Base-by-base conservation (phyloP, 495 filamentous ascomycete species). In the Trichoderma erinaceum region DNA sequence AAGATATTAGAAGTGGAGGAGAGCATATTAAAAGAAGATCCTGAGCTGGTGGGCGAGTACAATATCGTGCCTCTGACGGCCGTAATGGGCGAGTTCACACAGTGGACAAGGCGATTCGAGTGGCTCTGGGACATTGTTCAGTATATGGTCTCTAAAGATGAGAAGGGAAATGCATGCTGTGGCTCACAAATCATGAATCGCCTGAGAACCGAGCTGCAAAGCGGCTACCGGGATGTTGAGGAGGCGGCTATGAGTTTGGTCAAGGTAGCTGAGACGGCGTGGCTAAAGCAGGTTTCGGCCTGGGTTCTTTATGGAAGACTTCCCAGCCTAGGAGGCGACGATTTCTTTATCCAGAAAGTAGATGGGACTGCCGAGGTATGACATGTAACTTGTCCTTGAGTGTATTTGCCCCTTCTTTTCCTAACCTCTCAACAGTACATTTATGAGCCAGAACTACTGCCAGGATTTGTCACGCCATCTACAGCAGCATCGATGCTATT, bases 231-330 rank as follows among this genome's bases (percentile, higher is more conserved):
- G 18, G 91, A 97, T 71, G 87, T 99, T 64, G 91, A 92, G 71
- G 84, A 87, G 65, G 87, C 89, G 41, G 88, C 90, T 0, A 71
- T 87, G 50, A 81, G 88, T 61, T 79, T 97, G 23, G 83, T 89
- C n/a, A 82, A 75, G 50, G 86, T 91, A 7, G 94, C 93, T 0
- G 95, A 99, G 78, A 88, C 83, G 18, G 90, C 93, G 13, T 99
- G 95, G 95, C 81, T 99, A 76, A 89, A 91, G 73, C 92, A 96
- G 75, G 79, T 93, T 8, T 89, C 91, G 3, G 89, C 90, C 66
- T 99, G 94, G 94, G 80, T 97, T 7, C 76, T 97, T 15, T 96
- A 96, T 75, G 95, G 95, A 7, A 85, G 89, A 56, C 78, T 96
- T 69, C 92, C 95, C 0, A 76, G 72, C 32, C 88, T 89, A 71